These are phyloP conservation scores for Fusarium foetens DNA, from an alignment of 2,329 filamentous ascomycete genomes.

Conservation along the genomic window DNA sequence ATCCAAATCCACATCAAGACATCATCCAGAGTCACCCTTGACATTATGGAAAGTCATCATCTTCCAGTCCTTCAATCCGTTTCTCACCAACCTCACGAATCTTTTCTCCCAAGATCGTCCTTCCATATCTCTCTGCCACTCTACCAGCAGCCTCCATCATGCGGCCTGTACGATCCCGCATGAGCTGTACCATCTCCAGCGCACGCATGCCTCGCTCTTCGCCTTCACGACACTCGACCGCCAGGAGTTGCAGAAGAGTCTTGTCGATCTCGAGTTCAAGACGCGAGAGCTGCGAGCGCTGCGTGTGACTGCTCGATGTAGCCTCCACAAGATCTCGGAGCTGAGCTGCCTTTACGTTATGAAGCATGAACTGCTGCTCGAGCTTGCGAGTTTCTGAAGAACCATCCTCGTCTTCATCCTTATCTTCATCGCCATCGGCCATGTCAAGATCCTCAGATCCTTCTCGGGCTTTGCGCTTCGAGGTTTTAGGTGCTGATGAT, in stretches of 20 bases:
- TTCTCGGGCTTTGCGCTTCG: slow-evolving; percentile 47
- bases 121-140: slow-evolving; percentile 86
- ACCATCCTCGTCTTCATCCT: slow-evolving; percentile 49
- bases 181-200: slow-evolving; percentile 86
- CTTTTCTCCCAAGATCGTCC: slow-evolving; percentile 85
- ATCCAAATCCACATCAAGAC: not conserved
- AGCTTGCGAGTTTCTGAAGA: slow-evolving; percentile 68
- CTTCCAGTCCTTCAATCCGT: slow-evolving; percentile 69
- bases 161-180: slow-evolving; percentile 84
- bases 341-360: slow-evolving; percentile 76
- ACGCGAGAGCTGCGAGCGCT: slow-evolving; percentile 73
- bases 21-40: too few species aligned
- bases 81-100: slow-evolving; percentile 86
- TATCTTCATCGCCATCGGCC: slow-evolving; percentile 48
- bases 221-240: slow-evolving; percentile 88
- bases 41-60: slow-evolving; percentile 56
- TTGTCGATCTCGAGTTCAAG: slow-evolving; percentile 91
- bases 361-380: slow-evolving; percentile 84
- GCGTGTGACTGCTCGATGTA: slow-evolving; percentile 66
- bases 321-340: slow-evolving; percentile 78
- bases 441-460: slow-evolving; percentile 48
- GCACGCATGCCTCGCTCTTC: slow-evolving; percentile 96
- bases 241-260: slow-evolving; percentile 86
- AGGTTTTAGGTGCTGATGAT: slow-evolving; percentile 59
- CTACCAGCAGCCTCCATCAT: slow-evolving; percentile 94